phyloP scores from a whole-genome alignment of 148 eudicot species.

The Rhododendron griersonianum region DNA sequence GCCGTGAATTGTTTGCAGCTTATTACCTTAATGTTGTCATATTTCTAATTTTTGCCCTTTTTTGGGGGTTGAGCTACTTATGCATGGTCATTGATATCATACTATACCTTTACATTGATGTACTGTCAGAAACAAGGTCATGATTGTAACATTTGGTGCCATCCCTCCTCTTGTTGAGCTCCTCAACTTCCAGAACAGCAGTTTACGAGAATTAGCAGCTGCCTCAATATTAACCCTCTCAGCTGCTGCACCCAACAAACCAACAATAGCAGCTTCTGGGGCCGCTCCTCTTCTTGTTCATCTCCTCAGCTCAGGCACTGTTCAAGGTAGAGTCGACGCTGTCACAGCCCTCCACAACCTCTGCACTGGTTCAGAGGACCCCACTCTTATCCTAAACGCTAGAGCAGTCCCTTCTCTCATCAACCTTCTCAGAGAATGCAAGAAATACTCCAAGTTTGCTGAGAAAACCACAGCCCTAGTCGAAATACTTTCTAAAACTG shows the following conservation, averaged over 20 bases:
- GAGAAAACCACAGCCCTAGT: constrained; percentile 65
- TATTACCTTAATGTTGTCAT: not conserved
- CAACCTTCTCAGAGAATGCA: constrained; percentile 66
- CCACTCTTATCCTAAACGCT: constrained; percentile 33
- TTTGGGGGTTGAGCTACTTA: constrained; percentile 6
- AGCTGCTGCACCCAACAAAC: constrained; percentile 49
- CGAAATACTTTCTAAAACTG: constrained; percentile 45
- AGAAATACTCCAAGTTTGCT: constrained; percentile 74
- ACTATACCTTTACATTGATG: not conserved
- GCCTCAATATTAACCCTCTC: constrained; percentile 64
- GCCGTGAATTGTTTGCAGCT: not conserved
- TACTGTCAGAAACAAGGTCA: constrained; percentile 59
- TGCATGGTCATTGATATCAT: constrained; percentile 3
- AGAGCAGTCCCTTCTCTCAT: constrained; percentile 54
- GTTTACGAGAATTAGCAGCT: constrained; percentile 56
- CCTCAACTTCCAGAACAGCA: constrained; percentile 40
- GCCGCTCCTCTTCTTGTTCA: constrained; percentile 55
- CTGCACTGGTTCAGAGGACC: constrained; percentile 32
- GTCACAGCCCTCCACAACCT: constrained; percentile 72
- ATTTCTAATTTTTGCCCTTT: not conserved
- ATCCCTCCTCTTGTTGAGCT: constrained; percentile 63
- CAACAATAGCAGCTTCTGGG: constrained; percentile 44
- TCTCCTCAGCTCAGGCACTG: constrained; percentile 49
- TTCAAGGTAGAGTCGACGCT: constrained; percentile 71
- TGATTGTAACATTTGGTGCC: constrained; percentile 62